Percentiles rank a stretch among this genome's conserved stretches.
Evolutionary conservation across 495 filamentous ascomycete genomes (phyloP).

Genomic region (Penicillium roqueforti): DNA sequence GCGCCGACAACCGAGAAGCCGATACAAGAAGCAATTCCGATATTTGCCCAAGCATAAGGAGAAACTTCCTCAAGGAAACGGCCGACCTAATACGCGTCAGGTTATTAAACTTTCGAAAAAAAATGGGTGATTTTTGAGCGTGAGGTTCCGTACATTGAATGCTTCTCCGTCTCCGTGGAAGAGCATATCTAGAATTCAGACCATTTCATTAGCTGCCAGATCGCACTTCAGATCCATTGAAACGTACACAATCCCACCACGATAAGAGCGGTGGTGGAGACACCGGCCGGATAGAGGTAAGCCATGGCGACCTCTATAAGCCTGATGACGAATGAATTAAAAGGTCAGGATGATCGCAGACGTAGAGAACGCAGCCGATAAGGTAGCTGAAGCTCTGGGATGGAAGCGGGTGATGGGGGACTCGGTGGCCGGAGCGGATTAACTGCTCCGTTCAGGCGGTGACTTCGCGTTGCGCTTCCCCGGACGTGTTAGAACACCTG

Average conservation of each 20-base stretch:
- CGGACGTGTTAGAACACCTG: constrained; percentile 13
- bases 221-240: constrained; percentile 10
- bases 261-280: constrained; percentile 64
- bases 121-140: not conserved
- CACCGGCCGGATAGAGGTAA: constrained; percentile 62
- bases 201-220: constrained; percentile 32
- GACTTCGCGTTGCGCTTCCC: constrained; percentile 23
- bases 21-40: constrained; percentile 93
- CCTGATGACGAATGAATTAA: constrained; percentile 26
- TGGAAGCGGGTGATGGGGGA: constrained; percentile 20
- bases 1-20: constrained; percentile 93
- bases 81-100: constrained; percentile 61
- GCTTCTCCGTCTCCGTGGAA: constrained; percentile 93
- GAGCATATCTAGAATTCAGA: constrained; percentile 75
- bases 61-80: constrained; percentile 91
- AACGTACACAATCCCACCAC: constrained; percentile 84
- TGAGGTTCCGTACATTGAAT: constrained; percentile 72
- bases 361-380: constrained; percentile 13
- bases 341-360: constrained; percentile 18
- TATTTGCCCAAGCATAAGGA: constrained; percentile 85
- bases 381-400: constrained; percentile 16
- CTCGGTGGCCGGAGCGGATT: constrained; percentile 31
- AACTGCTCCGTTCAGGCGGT: constrained; percentile 24
- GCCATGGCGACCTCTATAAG: constrained; percentile 42
- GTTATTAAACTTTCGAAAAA: constrained; percentile 17